Base-by-base conservation (phyloP, 2,329 filamentous ascomycete species). In the Colletotrichum cordylinicola region DNA sequence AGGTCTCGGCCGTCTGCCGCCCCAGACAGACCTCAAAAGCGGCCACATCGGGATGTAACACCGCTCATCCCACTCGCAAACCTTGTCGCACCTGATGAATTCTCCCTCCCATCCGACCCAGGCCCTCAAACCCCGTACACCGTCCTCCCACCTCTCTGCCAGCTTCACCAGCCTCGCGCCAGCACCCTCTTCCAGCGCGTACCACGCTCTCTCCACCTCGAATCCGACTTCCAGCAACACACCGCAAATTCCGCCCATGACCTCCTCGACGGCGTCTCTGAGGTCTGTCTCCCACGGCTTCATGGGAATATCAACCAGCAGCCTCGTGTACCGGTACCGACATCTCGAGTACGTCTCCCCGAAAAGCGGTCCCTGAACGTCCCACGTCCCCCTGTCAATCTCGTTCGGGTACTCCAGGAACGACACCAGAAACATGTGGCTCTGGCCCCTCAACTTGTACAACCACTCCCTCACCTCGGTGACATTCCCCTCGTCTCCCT, bases 41-140 rank as follows among this genome's bases (percentile, higher is more conserved):
- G 88, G 88, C 88, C 88, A 90, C 85, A 89, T 90, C 2, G 88
- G 87, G 52, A 90, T 88, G 74, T 84, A 88, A 77, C 88, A 89
- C 15, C 84, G 82, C 78, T 89, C 86, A 72, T 87, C 84, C 79
- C 82, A 84, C 6, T 77, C 84, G 72, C 88, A 89, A 55, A 82
- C 82, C 35, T 83, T 79, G 4, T 82, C 77, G 74, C 87, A 89
- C 10, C 82, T 80, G 2, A 83, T 81, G 79, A 86, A 88, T 79
- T 88, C 85, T 33, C 86, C 86, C 43, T 85, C 86, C 88, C 88
- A 90, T 7, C 88, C 88, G 1, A 89, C 81, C 87, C 88, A 90
- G 2, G 88, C 87, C 79, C 86, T 85, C 13, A 90, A 79, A 76
- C 88, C 84, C 61, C 86, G 82, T 6, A 88, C 74, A 18, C 83